Conservation (phyloP, 257 asterid species). For the Cynanchum wilfordii region DNA sequence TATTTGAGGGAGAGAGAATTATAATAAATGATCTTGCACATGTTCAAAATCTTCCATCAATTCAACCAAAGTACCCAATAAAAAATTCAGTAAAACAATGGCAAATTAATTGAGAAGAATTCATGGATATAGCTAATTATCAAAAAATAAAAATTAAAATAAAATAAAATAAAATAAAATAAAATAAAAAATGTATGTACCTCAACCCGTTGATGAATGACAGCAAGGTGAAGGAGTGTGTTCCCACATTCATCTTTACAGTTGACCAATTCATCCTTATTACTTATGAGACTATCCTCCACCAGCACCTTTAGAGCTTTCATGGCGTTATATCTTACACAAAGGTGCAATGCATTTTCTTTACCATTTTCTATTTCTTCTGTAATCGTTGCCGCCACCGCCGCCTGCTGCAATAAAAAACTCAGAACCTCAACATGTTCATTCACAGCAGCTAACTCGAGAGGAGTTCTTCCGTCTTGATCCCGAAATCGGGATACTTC, state of each 20-base stretch:
- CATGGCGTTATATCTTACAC: neutral
- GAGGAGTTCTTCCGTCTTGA: slow-evolving; percentile 1
- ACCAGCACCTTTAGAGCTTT: neutral
- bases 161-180: no score
- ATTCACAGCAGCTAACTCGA: neutral
- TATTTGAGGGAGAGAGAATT: no score
- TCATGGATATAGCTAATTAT: no score
- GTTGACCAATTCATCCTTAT: neutral
- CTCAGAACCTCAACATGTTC: neutral
- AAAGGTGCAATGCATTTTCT: neutral
- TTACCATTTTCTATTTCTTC: neutral
- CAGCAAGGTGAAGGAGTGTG: neutral
- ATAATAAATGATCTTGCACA: no score
- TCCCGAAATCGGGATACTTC: neutral
- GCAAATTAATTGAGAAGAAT: no score
- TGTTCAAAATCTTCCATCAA: no score
- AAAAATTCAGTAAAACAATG: no score
- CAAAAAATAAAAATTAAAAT: no score
- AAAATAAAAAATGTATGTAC: no score
- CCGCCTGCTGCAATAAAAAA: neutral
- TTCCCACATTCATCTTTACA: neutral
- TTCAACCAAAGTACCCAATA: no score
- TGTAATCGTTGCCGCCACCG: neutral
- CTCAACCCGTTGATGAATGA: neutral
- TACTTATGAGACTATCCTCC: neutral